Conservation (phyloP, 192 early-diverging fungal genomes). For the Ambispora gerdemannii region DNA sequence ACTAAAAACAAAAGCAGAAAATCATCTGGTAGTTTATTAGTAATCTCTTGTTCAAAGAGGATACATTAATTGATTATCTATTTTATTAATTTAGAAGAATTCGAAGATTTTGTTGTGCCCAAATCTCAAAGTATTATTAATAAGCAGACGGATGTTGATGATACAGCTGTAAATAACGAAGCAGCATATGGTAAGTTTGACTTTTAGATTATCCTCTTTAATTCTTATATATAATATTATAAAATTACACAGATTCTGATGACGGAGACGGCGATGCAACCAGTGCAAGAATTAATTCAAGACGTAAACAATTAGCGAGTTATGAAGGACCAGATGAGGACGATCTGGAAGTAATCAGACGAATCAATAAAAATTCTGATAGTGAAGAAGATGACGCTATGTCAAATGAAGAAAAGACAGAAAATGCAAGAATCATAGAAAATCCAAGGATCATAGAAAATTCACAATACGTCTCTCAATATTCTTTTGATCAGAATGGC, state of each 20-base stretch:
- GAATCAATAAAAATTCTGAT: constrained; percentile 41
- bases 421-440: no score
- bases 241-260: constrained; percentile 46
- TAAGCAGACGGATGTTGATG: constrained; percentile 55
- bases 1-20: constrained; percentile 57
- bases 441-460: constrained; percentile 23
- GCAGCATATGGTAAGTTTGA: neutral
- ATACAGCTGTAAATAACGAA: neutral
- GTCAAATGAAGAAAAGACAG: constrained; percentile 44
- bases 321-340: constrained; percentile 90
- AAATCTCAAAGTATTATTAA: constrained; percentile 47
- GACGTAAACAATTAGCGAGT: constrained; percentile 61
- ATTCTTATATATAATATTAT: neutral
- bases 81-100: neutral
- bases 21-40: constrained; percentile 42
- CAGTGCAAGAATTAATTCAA: constrained; percentile 55
- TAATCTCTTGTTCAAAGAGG: constrained; percentile 20
- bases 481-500: constrained; percentile 68
- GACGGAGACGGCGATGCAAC: constrained; percentile 75
- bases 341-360: constrained; percentile 58
- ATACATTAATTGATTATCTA: constrained; percentile 23
- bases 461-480: constrained; percentile 59
- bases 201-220: neutral
- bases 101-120: constrained; percentile 35
- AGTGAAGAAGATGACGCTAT: constrained; percentile 44